Base-by-base conservation (phyloP, 2,329 filamentous ascomycete genomes). In the Nemania serpens region DNA sequence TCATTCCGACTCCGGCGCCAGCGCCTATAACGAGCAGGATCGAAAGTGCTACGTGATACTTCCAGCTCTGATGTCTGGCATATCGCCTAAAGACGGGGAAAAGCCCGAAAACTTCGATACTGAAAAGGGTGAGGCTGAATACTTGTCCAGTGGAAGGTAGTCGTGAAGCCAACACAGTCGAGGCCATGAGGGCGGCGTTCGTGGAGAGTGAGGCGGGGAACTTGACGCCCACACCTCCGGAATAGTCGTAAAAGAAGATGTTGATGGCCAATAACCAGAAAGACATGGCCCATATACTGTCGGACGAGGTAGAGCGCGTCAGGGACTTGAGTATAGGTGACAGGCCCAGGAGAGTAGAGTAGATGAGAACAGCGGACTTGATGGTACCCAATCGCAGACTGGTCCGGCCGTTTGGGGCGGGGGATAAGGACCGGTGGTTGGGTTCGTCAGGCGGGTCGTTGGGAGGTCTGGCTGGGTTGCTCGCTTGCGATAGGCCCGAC, bases 231-330 rank as follows among this genome's bases (percentile, higher is more conserved):
- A 86, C 77, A 36, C 85, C 84, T 42, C 91, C 90, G 11, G 91
- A 91, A 75, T 99, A 99, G 81, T 99, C 95, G 73, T 97, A 98
- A 75, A 96, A 97, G 77, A 97, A 96, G 63, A 98, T 92, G 75
- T 99, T 99, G 77, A 97, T 94, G 70, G 91, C 86, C 64, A 99
- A 86, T 46, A 99, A 83, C 88, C 93, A 95, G 71, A 91, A 93
- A 52, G 91, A 95, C 81, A 99, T 90, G 59, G 95, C 92, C 95
- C 95, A 99, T 74, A 99, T 99, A 45, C 90, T 95, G 81, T 99
- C 95, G 58, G 87, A 90, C 7, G 91, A 94, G 4, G 94, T 98
- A 5, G 93, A 97, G 52, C 85, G 86, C 0, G 95, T 99, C n/a
- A 99, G 84, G 1, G 93, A 97, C 75, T 97, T 97, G 63, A 99